Base-by-base conservation (phyloP, 2,329 filamentous ascomycete species). In the Alternaria metachromatica region DNA sequence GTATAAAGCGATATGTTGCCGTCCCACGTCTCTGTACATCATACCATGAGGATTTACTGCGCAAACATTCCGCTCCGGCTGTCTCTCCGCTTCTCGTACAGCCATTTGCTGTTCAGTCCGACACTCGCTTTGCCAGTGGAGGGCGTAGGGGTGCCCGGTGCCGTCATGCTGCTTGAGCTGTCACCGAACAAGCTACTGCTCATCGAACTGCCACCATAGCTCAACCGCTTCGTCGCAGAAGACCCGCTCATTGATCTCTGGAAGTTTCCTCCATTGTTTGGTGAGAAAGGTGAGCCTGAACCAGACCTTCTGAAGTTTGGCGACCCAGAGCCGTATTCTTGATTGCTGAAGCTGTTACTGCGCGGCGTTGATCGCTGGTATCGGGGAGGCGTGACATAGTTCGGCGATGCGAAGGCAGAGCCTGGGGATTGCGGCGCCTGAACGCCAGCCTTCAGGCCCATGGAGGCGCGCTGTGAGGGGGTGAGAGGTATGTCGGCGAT, bases 401-500 rank as follows among this genome's bases (percentile, higher is more conserved):
- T 87, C 13, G 77, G 76, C 12, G 77, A 80, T 8, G 72, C 71
- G 64, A 72, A 80, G 44, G 67, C 65, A 45, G 91, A 89, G 57
- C 87, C 86, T 2, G 93, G 90, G 0, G 90, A 91, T 0, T 82
- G 78, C 1, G 91, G 87, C 3, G 86, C 85, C 18, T 67, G 18
- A n/a, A 77, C 62, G 62, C 86, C 88, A 3, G 93, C 90, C 43
- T 90, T 87, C 4, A 99, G 88, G 51, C 94, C 94, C 55, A 99
- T 88, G 13, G 97, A 87, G 67, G 90, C 87, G 65, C 95, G 91
- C 83, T 98, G 96, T 12, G 90, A 89, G n/a, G 92, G 90, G 1
- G 95, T 97, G 69, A 99, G 87, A 65, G 95, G 89, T 55, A 99
- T 97, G 79, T 99, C 96, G 79, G 89, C 85, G 67, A 97, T 87